A percentile compares a stretch with the other conserved stretches of the same genome.
Evolutionary conservation across 257 asterid genomes (phyloP).

Genomic region (Mentha longifolia): DNA sequence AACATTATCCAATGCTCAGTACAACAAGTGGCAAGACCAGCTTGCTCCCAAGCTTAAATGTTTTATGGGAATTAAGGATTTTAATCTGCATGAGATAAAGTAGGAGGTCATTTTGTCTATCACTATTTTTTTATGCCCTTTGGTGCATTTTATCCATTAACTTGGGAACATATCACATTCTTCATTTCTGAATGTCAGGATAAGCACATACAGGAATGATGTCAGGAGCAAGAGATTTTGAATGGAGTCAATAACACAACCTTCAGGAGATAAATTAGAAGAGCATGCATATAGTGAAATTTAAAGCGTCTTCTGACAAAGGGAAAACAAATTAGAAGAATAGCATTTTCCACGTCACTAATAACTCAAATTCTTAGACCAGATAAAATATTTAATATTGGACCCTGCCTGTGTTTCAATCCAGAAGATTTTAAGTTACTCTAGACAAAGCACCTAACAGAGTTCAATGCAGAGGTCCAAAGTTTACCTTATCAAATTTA

Average conservation of each 20-base stretch:
- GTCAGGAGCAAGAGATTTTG: background rate
- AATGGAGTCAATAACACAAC: background rate
- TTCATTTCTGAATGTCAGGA: no score
- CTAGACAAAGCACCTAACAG: background rate
- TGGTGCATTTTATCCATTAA: background rate
- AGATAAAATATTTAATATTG: background rate
- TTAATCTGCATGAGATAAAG: background rate
- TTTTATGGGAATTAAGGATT: background rate
- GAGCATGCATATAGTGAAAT: background rate
- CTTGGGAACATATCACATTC: background rate
- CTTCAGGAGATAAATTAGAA: background rate
- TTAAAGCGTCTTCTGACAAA: background rate
- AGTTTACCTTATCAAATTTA: background rate
- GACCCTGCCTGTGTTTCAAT: background rate
- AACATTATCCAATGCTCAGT: background rate
- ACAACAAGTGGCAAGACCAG: constrained; percentile 11
- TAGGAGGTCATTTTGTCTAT: background rate
- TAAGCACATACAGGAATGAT: no score
- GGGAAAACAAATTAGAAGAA: background rate
- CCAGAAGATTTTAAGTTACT: background rate
- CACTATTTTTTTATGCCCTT: constrained; percentile 2
- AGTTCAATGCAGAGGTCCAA: background rate
- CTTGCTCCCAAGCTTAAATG: background rate
- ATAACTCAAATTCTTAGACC: background rate
- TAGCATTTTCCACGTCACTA: constrained; percentile 3